Evolutionary conservation across 2,329 filamentous ascomycete genomes (phyloP), one percentile per base, ranked within the genome.

Genomic region (Aureobasidium lini): DNA sequence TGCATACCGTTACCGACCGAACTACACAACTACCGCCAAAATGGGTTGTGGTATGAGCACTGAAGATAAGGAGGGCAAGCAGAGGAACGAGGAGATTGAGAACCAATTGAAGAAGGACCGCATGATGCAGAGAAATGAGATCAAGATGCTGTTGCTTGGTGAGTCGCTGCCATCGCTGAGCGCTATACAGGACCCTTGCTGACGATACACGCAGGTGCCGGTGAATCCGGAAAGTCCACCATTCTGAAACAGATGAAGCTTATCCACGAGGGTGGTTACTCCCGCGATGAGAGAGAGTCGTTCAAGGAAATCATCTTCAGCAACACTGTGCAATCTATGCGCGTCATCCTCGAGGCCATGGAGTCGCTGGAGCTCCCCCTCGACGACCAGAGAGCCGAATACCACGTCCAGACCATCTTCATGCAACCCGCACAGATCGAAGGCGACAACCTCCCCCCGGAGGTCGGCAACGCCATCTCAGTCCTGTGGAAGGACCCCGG

Each of bases 11-110:
- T 36, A 49, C 18, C 47, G 34, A 50, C 18, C 34, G 10, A 59
- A 59, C 46, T 34, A 50, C 37, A 43, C 42, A 47, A 39, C 50
- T 28, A 59, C 75, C 77, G 80, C 74, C 87, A 91, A 81, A 71
- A 99, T 99, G 94, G 94, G 94, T 86, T 99, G 94, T 77, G 93
- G 93, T 79, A 95, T 96, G 90, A 97, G 93, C 77, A 96, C 94
- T 73, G 94, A 97, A 82, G 94, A 97, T 81, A 96, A 96, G 88
- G 94, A 97, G 91, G 93, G 94, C 80, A 97, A 96, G 89, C 90
- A 91, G 82, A 88, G 94, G 70, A 97, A 99, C 76, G 94, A 99
- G 84, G 93, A 97, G 85, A 99, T 99, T 73, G 94, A 99, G 80
- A 97, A 96, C 76, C 93, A 97, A 82, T 82, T 97, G 74, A 97